These are phyloP conservation scores for Brasilioporus rufonigricans DNA, from an alignment of 768 basidiomycete species.

Conservation along the genomic window DNA sequence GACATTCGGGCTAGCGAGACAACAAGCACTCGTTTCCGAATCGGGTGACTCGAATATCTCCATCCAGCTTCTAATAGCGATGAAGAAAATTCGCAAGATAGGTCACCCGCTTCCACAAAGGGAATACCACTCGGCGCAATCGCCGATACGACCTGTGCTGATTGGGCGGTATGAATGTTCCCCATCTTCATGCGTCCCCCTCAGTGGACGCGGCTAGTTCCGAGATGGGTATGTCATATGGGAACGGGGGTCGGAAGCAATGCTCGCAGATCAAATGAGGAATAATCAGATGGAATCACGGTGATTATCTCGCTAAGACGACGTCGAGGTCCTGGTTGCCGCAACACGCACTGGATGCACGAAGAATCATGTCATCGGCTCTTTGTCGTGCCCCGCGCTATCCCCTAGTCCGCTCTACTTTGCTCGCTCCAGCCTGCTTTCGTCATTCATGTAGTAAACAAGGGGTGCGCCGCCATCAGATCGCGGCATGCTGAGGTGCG, in stretches of 20 bases:
- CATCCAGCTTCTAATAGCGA: neutral
- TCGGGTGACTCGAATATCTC: neutral
- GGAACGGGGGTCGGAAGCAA: constrained; percentile 6
- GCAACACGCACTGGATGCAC: neutral
- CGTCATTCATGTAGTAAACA: constrained; percentile 7
- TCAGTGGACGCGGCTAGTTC: constrained; percentile 8
- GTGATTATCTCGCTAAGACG: constrained; percentile 20
- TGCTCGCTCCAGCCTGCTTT: constrained; percentile 4
- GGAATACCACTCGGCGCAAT: neutral
- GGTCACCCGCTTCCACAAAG: neutral
- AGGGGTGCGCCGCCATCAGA: constrained; percentile 12
- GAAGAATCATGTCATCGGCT: constrained; percentile 1
- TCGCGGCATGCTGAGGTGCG: neutral
- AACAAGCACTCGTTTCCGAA: neutral
- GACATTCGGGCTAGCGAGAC: neutral
- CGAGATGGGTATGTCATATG: constrained; percentile 1
- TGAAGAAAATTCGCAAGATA: neutral
- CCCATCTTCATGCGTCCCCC: neutral
- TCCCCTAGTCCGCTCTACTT: constrained; percentile 8
- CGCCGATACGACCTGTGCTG: neutral
- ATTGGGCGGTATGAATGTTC: neutral
- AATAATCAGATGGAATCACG: constrained; percentile 24
- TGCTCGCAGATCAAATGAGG: constrained; percentile 13
- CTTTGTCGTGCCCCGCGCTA: constrained; percentile 5
- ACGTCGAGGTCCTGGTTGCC: neutral